Conservation (phyloP, 306 rosid species). For the Abrus pulchellus region DNA sequence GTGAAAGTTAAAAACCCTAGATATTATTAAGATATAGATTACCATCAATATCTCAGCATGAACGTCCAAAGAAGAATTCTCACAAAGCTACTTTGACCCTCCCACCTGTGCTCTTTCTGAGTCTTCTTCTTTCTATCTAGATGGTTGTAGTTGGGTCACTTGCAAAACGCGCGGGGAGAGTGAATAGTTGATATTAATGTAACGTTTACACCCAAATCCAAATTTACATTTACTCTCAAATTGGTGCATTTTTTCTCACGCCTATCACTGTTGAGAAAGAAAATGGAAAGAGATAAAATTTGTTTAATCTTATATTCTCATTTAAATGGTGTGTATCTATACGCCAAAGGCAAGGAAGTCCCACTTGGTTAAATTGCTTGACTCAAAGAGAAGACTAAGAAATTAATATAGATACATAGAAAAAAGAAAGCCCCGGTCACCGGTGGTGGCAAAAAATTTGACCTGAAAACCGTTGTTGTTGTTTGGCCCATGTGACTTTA, state of each 20-base stretch:
- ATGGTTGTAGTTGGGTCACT: not conserved
- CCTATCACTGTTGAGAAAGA: not conserved
- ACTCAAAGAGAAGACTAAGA: constrained; percentile 45
- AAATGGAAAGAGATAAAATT: not conserved
- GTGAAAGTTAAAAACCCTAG: constrained; percentile 16
- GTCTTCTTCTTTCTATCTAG: constrained; percentile 15
- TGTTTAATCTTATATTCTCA: not conserved
- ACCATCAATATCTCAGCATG: constrained; percentile 23
- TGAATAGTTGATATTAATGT: not conserved
- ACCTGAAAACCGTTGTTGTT: constrained; percentile 49
- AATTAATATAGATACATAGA: not conserved
- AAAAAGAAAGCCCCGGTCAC: constrained; percentile 48
- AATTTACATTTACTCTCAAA: not conserved
- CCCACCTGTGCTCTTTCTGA: not conserved
- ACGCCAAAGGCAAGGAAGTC: constrained; percentile 19
- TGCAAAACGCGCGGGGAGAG: not conserved
- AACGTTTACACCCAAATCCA: not conserved
- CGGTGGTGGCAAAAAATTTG: constrained; percentile 57
- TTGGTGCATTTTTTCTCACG: not conserved
- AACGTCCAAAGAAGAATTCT: constrained; percentile 33
- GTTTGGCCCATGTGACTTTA: constrained; percentile 59
- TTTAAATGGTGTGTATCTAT: not conserved
- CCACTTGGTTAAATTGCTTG: constrained; percentile 47
- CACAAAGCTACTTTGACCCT: constrained; percentile 45
- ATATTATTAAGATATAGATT: not conserved